These are phyloP conservation scores for Adansonia madagascariensis DNA, from an alignment of 441 rosid genomes.

Conservation along the genomic window DNA sequence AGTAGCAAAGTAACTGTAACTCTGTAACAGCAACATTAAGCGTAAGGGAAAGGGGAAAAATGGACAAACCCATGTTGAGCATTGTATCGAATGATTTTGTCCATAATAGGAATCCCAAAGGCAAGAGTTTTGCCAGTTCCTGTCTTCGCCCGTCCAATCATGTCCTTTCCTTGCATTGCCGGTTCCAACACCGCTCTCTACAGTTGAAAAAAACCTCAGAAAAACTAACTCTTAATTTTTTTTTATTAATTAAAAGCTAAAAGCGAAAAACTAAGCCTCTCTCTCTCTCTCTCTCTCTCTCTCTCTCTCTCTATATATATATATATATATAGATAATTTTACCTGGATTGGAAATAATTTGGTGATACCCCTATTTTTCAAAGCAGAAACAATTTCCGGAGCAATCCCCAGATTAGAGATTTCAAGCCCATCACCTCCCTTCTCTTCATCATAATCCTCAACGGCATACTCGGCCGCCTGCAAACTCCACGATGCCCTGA, in stretches of 20 bases:
- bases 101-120: constrained; percentile 87
- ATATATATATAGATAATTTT: not conserved
- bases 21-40: not conserved
- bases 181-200: constrained; percentile 91
- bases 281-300: too few species aligned
- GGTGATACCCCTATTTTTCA: constrained; percentile 59
- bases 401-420: constrained; percentile 61
- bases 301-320: too few species aligned
- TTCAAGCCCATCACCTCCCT: constrained; percentile 70
- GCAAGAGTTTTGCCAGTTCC: constrained; percentile 99
- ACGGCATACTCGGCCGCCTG: constrained; percentile 53
- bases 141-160: constrained; percentile 93
- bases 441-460: constrained; percentile 45
- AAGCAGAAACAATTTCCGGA: constrained; percentile 53
- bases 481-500: constrained; percentile 38
- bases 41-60: not conserved
- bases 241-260: not conserved
- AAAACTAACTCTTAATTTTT: not conserved
- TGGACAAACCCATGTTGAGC: constrained; percentile 79
- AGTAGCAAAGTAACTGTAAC: not conserved
- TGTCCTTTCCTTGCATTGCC: constrained; percentile 87
- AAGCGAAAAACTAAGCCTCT: not conserved
- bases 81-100: constrained; percentile 75
- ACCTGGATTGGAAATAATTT: constrained; percentile 93
- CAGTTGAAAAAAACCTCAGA: not conserved